phyloP scores from a whole-genome alignment of 2,329 filamentous ascomycete genomes.

The Talaromyces sp. region DNA sequence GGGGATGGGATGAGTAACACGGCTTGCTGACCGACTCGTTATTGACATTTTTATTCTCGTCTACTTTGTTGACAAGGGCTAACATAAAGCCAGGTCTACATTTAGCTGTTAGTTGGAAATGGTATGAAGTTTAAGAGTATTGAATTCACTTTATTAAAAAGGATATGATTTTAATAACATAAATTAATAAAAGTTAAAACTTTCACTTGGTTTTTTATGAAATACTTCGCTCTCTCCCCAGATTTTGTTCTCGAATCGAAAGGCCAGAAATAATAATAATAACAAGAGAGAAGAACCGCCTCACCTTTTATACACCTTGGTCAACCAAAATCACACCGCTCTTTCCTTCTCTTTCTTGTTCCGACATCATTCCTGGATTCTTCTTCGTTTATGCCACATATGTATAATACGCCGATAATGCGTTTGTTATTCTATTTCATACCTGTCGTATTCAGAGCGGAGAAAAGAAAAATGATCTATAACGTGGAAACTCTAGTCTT shows the following conservation, averaged over 20 bases:
- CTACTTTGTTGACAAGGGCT: not conserved
- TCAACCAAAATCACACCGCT: not conserved
- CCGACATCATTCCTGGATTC: not conserved
- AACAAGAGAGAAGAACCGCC: not conserved
- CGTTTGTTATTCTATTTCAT: not conserved
- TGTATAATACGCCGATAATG: not conserved
- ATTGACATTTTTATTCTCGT: not conserved
- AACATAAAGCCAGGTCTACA: not conserved
- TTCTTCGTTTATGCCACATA: not conserved
- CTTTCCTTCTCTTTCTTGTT: not conserved
- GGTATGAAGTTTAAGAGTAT: not conserved
- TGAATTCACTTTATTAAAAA: not conserved
- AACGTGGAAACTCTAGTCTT: slow-evolving; percentile 5
- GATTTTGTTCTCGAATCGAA: not conserved
- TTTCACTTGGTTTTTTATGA: not conserved
- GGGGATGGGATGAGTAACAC: slow-evolving; percentile 40
- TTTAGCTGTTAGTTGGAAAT: not conserved
- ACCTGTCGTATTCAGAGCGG: not conserved
- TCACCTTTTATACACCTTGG: not conserved
- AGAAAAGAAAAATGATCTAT: not conserved
- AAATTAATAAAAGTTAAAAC: not conserved
- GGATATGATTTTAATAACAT: not conserved
- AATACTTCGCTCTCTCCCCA: no score
- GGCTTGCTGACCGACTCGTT: slow-evolving; percentile 30
- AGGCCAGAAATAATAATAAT: not conserved